Evolutionary conservation across 176 grass and related monocot species (phyloP).

Genomic region (Bothriochloa decipiens): DNA sequence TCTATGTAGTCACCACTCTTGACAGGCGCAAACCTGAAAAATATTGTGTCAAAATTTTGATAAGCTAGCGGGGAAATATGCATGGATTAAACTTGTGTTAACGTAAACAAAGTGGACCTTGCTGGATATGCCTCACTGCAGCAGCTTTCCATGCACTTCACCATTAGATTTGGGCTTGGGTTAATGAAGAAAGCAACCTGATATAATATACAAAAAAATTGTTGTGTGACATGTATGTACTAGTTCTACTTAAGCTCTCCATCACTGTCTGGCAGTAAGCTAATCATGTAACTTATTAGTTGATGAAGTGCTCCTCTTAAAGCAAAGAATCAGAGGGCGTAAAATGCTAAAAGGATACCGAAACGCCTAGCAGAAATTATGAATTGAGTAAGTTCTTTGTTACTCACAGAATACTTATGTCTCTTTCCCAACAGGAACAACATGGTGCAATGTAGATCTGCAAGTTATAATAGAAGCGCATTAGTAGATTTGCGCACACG

Average conservation of each 20-base stretch:
- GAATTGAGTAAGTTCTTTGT: neutral
- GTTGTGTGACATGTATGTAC: neutral
- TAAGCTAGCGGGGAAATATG: neutral
- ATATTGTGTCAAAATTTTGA: neutral
- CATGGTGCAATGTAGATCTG: conserved; percentile 69
- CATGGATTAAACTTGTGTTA: neutral
- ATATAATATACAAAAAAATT: neutral
- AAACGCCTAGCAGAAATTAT: neutral
- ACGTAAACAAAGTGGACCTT: conserved; percentile 46
- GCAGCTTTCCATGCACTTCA: conserved; percentile 75
- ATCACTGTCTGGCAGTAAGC: neutral
- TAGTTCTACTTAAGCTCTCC: neutral
- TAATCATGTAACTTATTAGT: neutral
- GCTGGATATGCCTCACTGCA: conserved; percentile 58
- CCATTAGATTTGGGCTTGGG: conserved; percentile 47
- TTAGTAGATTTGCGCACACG: neutral
- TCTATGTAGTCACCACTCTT: conserved; percentile 52
- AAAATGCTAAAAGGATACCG: neutral
- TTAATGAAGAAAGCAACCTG: conserved; percentile 72
- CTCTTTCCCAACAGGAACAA: conserved; percentile 54
- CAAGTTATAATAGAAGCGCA: neutral
- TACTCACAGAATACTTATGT: conserved; percentile 69
- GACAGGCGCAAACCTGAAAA: conserved; percentile 66
- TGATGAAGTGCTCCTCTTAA: too few relatives aligned
- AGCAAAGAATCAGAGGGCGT: neutral